phyloP scores from a whole-genome alignment of 106 monocot species.

The Hemerocallis citrina region DNA sequence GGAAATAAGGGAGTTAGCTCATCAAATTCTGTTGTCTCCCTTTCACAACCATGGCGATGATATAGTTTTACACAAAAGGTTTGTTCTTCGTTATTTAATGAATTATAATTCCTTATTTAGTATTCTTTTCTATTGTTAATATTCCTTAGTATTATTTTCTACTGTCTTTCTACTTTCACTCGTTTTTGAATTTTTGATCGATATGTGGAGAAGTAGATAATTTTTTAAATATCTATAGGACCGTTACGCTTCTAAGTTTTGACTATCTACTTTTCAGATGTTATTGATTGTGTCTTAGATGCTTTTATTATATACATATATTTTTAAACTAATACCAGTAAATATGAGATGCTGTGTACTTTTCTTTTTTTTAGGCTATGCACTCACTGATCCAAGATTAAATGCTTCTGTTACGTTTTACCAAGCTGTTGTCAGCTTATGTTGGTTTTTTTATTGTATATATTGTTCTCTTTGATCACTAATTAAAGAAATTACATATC shows the following conservation, averaged over 20 bases:
- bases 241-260: neutral
- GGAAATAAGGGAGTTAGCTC: constrained; percentile 28
- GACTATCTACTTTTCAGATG: neutral
- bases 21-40: constrained; percentile 27
- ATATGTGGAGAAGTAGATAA: neutral
- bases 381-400: too few species aligned
- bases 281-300: too few species aligned
- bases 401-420: too few species aligned
- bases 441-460: too few species aligned
- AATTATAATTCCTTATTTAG: neutral
- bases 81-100: neutral
- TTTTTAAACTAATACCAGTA: too few species aligned
- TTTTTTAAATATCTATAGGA: too few species aligned
- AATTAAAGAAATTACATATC: too few species aligned
- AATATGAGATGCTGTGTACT: too few species aligned
- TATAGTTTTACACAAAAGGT: constrained; percentile 7
- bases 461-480: too few species aligned
- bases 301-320: too few species aligned
- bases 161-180: neutral
- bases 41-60: constrained; percentile 56
- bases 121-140: neutral
- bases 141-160: neutral
- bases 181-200: neutral
- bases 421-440: too few species aligned
- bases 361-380: too few species aligned